Evolutionary conservation across 2,329 filamentous ascomycete species (phyloP), one percentile per base, ranked within the genome.

Genomic region (Stagonosporopsis rhizophila): DNA sequence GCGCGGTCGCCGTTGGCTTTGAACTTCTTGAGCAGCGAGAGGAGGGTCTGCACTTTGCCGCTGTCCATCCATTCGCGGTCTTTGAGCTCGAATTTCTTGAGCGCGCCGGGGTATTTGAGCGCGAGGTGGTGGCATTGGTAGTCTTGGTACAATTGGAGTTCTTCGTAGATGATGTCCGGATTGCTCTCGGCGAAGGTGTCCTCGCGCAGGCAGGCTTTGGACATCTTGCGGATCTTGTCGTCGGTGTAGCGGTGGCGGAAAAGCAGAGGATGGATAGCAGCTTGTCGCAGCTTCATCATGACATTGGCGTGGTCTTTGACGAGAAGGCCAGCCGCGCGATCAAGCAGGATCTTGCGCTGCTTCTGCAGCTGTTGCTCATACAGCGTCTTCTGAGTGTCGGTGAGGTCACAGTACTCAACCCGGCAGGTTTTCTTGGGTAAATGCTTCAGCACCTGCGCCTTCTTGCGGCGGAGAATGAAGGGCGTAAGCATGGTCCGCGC

Each of bases 401-500:
- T 90, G 80, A 98, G 86, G 5, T 90, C 86, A 74, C 94, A 97
- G 69, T 89, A 89, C 59, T 93, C 87, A 1, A 97, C 88, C 3
- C 87, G 86, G 57, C 87, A 87, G 11, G 85, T 87, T 79, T 98
- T 98, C 47, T 83, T 81, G 0, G 95, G 93, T 61, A 99, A 83
- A 69, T 95, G 89, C 42, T 84, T 82, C 40, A 98, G 83, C 8
- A 97, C 93, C 69, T 98, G 92, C 44, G 91, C 87, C 79, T 99
- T 99, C 78, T 95, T 94, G 7, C 95, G 86, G 60, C 96, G 91
- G 2, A 99, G 81, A 50, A 99, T 95, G 72, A 99, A 99, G 0
- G 95, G 95, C 22, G 93, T 92, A 69, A 99, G 86, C 81, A 99
- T 99, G 0, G 90, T 92, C 51, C 93, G 88, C 2, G 95, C 95